Base-by-base conservation (phyloP, 495 filamentous ascomycete genomes). In the Elaphomyces granulatus region DNA sequence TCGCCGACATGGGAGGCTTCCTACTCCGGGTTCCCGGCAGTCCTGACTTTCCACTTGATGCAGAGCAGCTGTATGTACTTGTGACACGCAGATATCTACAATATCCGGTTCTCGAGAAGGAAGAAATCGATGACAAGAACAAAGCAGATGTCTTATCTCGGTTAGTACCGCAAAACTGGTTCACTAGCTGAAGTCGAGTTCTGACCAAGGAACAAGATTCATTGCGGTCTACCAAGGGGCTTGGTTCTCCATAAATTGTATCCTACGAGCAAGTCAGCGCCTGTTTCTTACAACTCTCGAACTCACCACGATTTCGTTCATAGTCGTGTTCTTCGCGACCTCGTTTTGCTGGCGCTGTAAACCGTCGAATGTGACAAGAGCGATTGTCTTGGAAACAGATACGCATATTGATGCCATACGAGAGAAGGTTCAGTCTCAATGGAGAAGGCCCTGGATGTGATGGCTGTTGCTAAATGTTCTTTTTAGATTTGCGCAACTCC, bases 281-380 rank as follows among this genome's bases (percentile, higher is more conserved):
- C 37, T 67, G 0, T 32, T 48, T 10, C 37, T 65, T 18, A 64
- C 53, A 16, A 48, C 61, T 7, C 45, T 65, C 0, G 65, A 66
- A 42, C 46, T 67, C 2, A 65, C 65, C 9, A 61, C 58, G 1
- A 43, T 65, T 9, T 60, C 52, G 1, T 66, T 66, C 36, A 57
- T 63, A 4, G 10, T 68, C 1, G 53, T 55, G 18, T 52, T 58
- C 7, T 40, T 69, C 0, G 15, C 60, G 0, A 66, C 63, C 4
- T 66, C 61, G 14, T 44, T 45, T 4, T 46, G 63, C 34, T 71
- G 66, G 67, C 54, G 52, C 44, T 14, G 56, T 17, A 69, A 71
- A 33, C 64, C 66, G 1, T 42, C 51, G 12, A 51, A 64, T 23
- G 38, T 64, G 6, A 34, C 45, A 12, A 41, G 51, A 32, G 49